phyloP scores from a whole-genome alignment of 106 monocot genomes.

The Platanthera zijinensis region DNA sequence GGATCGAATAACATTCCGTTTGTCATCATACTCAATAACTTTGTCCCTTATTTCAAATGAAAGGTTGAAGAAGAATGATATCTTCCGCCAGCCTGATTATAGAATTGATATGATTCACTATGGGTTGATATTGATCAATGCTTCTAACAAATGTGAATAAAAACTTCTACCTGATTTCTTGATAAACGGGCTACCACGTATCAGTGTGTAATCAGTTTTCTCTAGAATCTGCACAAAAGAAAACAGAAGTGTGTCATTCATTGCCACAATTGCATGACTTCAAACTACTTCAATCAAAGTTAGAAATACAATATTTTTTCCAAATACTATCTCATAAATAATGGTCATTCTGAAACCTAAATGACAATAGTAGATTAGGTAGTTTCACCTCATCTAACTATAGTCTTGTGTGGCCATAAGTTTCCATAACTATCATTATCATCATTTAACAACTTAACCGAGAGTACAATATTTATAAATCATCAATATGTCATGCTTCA shows the following conservation, averaged over 20 bases:
- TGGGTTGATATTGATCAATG: not conserved
- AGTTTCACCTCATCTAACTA: not conserved
- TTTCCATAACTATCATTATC: not conserved
- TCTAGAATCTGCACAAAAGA: conserved; percentile 67
- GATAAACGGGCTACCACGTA: conserved; percentile 70
- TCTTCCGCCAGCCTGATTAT: conserved; percentile 87
- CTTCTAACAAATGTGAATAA: conserved; percentile 1
- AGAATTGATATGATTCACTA: not conserved
- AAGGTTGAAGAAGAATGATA: conserved; percentile 88
- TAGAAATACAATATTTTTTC: not conserved
- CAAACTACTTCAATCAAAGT: not conserved
- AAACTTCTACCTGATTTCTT: conserved; percentile 72
- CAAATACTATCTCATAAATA: not conserved
- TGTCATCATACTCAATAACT: conserved; percentile 85
- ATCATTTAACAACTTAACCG: not conserved
- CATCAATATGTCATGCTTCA: not conserved
- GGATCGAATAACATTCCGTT: conserved; percentile 75
- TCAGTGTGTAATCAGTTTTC: conserved; percentile 80
- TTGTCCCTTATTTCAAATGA: conserved; percentile 95
- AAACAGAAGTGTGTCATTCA: not conserved
- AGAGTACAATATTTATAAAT: not conserved
- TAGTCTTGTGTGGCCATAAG: not conserved
- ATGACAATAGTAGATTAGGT: not conserved
- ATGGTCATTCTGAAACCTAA: not conserved
- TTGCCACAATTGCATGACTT: not conserved